A percentile compares a stretch with the other conserved stretches of the same genome.
Conservation (phyloP, 176 grass and related monocot species). For the Lolium multiflorum region DNA sequence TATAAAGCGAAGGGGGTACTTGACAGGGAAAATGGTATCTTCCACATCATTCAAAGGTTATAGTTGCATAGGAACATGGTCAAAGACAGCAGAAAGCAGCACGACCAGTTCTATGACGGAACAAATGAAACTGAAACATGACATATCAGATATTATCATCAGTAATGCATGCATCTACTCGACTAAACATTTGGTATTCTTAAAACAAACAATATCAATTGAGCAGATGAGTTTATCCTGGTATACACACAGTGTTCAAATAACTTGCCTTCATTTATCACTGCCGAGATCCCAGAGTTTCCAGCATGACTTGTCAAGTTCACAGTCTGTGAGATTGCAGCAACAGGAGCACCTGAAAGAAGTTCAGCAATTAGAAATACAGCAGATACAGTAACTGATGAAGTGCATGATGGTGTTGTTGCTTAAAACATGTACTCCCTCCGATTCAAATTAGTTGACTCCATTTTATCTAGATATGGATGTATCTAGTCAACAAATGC, state of each 20-base stretch:
- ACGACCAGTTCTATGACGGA: not conserved
- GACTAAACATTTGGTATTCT: not conserved
- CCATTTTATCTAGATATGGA: too few relatives aligned
- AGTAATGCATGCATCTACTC: not conserved
- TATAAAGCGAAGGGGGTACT: not conserved
- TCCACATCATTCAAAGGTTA: not conserved
- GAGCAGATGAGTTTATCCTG: not conserved
- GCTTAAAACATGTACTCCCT: too few relatives aligned
- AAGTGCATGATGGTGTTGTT: not conserved
- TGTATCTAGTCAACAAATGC: too few relatives aligned
- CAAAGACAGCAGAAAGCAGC: not conserved
- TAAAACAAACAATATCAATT: not conserved
- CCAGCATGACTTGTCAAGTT: not conserved
- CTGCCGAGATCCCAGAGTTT: not conserved
- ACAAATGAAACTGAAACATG: not conserved
- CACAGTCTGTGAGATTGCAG: not conserved
- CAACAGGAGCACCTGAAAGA: not conserved
- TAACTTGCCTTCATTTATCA: not conserved
- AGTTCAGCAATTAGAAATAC: not conserved
- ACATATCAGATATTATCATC: not conserved
- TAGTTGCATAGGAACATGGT: not conserved
- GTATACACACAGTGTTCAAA: not conserved
- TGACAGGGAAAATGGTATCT: not conserved
- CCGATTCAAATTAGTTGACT: too few relatives aligned
- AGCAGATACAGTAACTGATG: not conserved